A percentile compares a stretch with the other conserved stretches of the same genome.
These are phyloP conservation scores for Pleurotus ostreatus DNA, from an alignment of 768 basidiomycete species.

Conservation along the genomic window DNA sequence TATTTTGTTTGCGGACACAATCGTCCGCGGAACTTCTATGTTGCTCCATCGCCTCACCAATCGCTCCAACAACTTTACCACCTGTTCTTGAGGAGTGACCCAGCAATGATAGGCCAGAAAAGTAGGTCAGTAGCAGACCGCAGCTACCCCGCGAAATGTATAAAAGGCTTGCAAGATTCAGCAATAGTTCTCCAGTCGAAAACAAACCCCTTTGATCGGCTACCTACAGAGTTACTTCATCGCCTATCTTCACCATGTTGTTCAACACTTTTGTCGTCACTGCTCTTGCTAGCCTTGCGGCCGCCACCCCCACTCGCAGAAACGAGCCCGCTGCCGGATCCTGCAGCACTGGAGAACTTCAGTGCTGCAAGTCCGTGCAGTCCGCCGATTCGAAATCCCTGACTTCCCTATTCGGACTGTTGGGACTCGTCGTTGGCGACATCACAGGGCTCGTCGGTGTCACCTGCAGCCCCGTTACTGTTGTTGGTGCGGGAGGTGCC, in stretches of 20 bases:
- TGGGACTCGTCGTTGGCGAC: conserved; percentile 19
- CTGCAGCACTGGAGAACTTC: conserved; percentile 16
- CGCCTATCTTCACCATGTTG: conserved; percentile 5
- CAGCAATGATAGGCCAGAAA: too few relatives aligned
- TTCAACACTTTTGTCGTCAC: conserved; percentile 10
- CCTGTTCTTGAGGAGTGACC: background rate
- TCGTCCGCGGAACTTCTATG: background rate
- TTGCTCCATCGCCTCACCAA: background rate
- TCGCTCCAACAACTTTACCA: background rate
- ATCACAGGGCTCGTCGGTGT: conserved; percentile 21
- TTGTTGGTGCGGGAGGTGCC: conserved; percentile 16
- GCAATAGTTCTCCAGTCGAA: background rate
- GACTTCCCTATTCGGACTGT: conserved; percentile 14
- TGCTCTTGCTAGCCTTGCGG: conserved; percentile 16
- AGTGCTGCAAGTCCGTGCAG: conserved; percentile 16
- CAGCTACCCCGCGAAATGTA: background rate
- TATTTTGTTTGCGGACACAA: background rate
- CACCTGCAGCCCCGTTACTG: conserved; percentile 24
- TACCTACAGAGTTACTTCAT: background rate
- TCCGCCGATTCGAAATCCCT: background rate
- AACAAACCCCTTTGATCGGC: background rate
- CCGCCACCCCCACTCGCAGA: conserved; percentile 14
- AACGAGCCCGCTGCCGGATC: conserved; percentile 8
- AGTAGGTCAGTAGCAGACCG: too few relatives aligned
- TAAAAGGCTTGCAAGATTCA: background rate